Percentiles rank a stretch among this genome's conserved stretches.
These are phyloP conservation scores for Populus davidiana DNA, from an alignment of 345 rosid genomes.

Conservation along the genomic window DNA sequence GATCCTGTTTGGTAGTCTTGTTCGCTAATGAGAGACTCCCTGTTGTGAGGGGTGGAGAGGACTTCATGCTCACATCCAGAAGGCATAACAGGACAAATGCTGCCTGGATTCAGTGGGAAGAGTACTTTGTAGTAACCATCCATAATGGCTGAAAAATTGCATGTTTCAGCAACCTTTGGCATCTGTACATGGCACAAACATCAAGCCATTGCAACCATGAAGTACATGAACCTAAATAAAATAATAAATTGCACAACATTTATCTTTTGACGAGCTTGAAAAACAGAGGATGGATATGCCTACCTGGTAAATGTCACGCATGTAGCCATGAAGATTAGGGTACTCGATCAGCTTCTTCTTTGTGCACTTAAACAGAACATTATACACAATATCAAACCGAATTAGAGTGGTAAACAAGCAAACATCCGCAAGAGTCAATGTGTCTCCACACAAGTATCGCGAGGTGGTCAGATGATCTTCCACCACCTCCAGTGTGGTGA, in stretches of 20 bases:
- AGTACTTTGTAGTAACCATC: constrained; percentile 79
- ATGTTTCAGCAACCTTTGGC: constrained; percentile 76
- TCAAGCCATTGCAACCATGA: neutral
- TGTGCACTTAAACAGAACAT: constrained; percentile 77
- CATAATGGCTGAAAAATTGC: constrained; percentile 63
- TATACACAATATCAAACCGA: constrained; percentile 75
- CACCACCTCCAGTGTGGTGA: constrained; percentile 52
- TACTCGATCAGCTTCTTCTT: constrained; percentile 76
- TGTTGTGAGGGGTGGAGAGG: constrained; percentile 55
- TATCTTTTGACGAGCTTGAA: neutral
- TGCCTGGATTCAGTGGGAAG: constrained; percentile 81
- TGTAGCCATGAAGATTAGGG: constrained; percentile 59
- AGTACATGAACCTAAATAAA: neutral
- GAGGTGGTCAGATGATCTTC: constrained; percentile 55
- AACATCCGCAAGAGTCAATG: constrained; percentile 58
- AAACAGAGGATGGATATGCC: neutral
- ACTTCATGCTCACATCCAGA: constrained; percentile 43
- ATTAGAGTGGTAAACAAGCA: constrained; percentile 82
- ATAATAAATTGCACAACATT: too few relatives aligned
- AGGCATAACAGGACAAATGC: constrained; percentile 61
- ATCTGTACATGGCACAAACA: constrained; percentile 34
- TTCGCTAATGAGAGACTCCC: constrained; percentile 40
- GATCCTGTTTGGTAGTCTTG: neutral
- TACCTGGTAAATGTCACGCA: constrained; percentile 82
- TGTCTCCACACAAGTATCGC: constrained; percentile 71